Evolutionary conservation across 441 rosid species (phyloP).

Genomic region (Populus hybrid): DNA sequence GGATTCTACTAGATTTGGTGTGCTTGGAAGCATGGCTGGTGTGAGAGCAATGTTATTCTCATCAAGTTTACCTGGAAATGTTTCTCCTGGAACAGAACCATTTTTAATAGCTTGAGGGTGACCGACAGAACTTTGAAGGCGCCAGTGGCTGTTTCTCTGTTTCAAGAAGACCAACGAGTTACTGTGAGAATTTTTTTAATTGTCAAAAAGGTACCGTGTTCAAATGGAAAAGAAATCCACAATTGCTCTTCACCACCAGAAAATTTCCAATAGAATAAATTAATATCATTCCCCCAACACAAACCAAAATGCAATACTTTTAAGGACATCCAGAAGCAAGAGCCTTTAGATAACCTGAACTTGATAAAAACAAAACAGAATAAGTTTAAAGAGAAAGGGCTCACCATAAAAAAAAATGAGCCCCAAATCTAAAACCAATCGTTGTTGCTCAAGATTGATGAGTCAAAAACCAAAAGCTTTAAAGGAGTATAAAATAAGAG

Average conservation of each 20-base stretch:
- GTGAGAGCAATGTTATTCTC: conserved; percentile 44
- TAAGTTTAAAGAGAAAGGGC: not conserved
- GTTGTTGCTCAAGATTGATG: not conserved
- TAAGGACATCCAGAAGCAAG: not conserved
- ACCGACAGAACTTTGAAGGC: conserved; percentile 56
- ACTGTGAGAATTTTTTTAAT: conserved; percentile 4
- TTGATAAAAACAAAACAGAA: not conserved
- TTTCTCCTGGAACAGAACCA: conserved; percentile 61
- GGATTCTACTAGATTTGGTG: conserved; percentile 48
- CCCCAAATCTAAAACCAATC: not conserved
- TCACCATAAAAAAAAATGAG: not conserved
- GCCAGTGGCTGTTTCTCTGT: conserved; percentile 98
- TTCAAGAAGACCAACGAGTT: conserved; percentile 20
- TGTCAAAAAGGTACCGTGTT: not conserved
- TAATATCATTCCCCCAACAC: not conserved
- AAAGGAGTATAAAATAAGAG: no score
- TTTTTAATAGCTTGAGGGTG: conserved; percentile 59
- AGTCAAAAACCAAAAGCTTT: not conserved
- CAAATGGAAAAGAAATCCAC: conserved; percentile 4
- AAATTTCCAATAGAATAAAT: not conserved
- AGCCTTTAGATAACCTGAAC: not conserved
- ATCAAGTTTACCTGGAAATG: conserved; percentile 61
- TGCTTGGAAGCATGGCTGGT: conserved; percentile 40
- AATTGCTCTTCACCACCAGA: not conserved
- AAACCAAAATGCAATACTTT: not conserved